Percentiles rank a stretch among this genome's conserved stretches.
These are phyloP conservation scores for Xylariomycetidae sp. DNA, from an alignment of 2,329 filamentous ascomycete genomes.

Conservation along the genomic window DNA sequence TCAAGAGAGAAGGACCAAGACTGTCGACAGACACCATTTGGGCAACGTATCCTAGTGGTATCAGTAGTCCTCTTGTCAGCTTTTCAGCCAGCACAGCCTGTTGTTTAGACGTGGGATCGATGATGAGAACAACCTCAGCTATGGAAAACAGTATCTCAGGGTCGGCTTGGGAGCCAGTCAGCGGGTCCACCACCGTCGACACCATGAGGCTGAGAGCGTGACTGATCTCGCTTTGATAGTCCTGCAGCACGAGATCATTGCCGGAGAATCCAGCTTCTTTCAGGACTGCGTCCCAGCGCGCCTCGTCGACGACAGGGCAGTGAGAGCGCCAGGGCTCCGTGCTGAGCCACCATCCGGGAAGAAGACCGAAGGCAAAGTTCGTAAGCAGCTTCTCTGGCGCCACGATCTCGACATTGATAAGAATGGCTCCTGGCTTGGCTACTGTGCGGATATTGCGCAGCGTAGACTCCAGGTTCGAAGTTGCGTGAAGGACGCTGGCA, in stretches of 20 bases:
- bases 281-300: neutral
- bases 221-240: neutral
- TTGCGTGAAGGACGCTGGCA: neutral
- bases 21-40: too few relatives aligned
- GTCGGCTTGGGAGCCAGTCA: too few relatives aligned
- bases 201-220: neutral
- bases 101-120: neutral
- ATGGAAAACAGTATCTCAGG: too few relatives aligned
- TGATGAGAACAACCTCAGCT: neutral
- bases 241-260: neutral
- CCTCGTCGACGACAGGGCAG: neutral
- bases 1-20: too few relatives aligned
- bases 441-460: neutral
- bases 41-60: neutral
- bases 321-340: neutral
- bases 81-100: neutral
- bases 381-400: neutral
- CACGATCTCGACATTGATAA: neutral
- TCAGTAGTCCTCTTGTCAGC: neutral
- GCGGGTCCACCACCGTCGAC: neutral
- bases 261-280: neutral
- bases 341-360: neutral
- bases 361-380: neutral
- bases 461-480: neutral
- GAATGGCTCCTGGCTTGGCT: neutral